Base-by-base conservation (phyloP, 306 rosid genomes). In the Acacia crassicarpa region DNA sequence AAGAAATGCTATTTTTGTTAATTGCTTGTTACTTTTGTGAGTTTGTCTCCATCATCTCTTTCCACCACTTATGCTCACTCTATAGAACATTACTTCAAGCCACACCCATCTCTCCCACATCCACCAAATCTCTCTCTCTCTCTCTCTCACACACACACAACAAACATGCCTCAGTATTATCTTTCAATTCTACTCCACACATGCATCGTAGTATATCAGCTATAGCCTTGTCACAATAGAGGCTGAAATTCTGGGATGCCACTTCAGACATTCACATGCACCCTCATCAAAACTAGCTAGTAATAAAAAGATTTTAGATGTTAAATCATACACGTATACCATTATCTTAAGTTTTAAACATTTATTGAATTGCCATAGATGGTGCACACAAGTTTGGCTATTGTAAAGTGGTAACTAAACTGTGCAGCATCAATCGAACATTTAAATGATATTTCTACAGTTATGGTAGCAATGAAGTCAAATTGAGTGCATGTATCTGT, bases 181-280 rank as follows among this genome's bases (percentile, higher is more conserved):
- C 9, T 27, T 27, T 30, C 68, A 27, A 30, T 27, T 63, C 20
- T 27, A 30, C 68, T 63, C 41, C 40, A 68, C 49, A 11, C 53
- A 49, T 51, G 75, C 67, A 81, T 44, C 4, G 70, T 33, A 46
- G 70, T 33, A 46, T 13, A 40, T 46, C 74, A 35, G 66, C 44
- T 48, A 19, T 43, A 41, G n/a, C 76, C 61, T 54, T 16, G 32
- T 15, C 23, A 44, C 68, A 63, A 27, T 13, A 30, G 30, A 63
- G 41, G 68, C 68, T 63, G 5, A 63, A 41, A 54, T 41, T 53
- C 56, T n/a, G 25, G 44, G 32, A 75, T 54, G 67, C 17, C 74
- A 41, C 74, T 40, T 45, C 32, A 49, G 23, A 83, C 41, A 27
- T 41, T 30, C 79, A 83, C 41, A 71, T 71, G 75, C 69, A 77